Conservation (phyloP, 106 monocot species). For the Acorus calamus region DNA sequence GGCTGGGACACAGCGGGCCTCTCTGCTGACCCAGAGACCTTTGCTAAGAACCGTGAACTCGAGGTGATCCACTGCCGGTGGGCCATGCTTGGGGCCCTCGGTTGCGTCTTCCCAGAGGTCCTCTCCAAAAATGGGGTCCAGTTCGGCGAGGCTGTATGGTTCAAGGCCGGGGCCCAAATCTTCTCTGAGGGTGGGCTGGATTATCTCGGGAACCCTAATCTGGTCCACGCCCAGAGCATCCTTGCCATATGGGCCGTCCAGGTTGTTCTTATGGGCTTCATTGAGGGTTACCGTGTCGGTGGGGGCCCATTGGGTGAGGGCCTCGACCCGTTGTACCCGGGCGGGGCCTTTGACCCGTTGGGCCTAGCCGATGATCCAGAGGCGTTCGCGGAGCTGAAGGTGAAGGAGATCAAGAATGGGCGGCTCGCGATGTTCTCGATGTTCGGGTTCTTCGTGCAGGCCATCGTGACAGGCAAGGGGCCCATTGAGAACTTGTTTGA, state of each 20-base stretch:
- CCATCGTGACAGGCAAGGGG: constrained; percentile 37
- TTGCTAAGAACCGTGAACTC: constrained; percentile 53
- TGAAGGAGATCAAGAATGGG: constrained; percentile 36
- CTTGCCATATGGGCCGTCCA: constrained; percentile 56
- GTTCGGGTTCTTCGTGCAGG: constrained; percentile 38
- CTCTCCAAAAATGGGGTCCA: constrained; percentile 49
- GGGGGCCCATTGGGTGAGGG: constrained; percentile 66
- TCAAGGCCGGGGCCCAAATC: constrained; percentile 68
- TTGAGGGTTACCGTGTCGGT: constrained; percentile 75
- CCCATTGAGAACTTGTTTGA: constrained; percentile 49
- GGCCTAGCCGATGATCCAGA: constrained; percentile 51
- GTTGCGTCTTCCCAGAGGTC: constrained; percentile 65
- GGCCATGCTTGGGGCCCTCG: constrained; percentile 75
- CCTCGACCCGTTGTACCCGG: constrained; percentile 47
- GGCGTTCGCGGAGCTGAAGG: constrained; percentile 46
- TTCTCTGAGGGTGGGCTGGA: constrained; percentile 70
- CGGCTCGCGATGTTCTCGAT: constrained; percentile 1
- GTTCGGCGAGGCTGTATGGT: constrained; percentile 66
- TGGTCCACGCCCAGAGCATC: constrained; percentile 60
- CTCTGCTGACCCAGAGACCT: constrained; percentile 72
- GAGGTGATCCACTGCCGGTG: constrained; percentile 65
- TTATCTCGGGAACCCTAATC: constrained; percentile 53
- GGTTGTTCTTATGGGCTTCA: constrained; percentile 78
- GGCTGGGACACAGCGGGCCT: constrained; percentile 79
- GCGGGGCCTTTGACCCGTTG: constrained; percentile 45